These are phyloP conservation scores for Spinellus fusiger DNA, from an alignment of 192 early-diverging fungal species.

Conservation along the genomic window DNA sequence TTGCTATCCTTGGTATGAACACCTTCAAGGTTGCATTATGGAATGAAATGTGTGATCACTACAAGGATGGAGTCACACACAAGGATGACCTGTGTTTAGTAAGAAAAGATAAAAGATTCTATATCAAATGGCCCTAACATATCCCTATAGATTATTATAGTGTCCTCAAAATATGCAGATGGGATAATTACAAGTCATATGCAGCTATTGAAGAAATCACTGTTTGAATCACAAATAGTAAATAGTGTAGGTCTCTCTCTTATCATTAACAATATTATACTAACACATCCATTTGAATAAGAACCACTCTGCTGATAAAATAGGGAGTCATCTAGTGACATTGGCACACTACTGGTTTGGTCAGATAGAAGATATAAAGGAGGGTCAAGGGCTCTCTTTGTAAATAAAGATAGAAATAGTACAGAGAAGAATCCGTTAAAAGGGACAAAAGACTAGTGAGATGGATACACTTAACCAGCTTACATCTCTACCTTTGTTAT, in stretches of 20 bases:
- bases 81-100: neutral
- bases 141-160: neutral
- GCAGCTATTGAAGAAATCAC: neutral
- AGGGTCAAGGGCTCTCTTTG: too few species aligned
- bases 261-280: neutral
- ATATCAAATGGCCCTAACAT: neutral
- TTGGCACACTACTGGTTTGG: slow-evolving; percentile 4
- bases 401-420: too few species aligned
- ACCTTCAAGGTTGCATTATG: neutral
- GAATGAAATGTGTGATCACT: neutral
- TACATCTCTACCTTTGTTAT: too few species aligned
- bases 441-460: too few species aligned
- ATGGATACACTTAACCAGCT: too few species aligned
- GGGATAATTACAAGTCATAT: neutral
- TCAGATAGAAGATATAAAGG: neutral
- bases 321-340: neutral
- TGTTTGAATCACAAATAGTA: neutral
- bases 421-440: too few species aligned
- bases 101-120: neutral
- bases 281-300: neutral
- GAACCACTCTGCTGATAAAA: neutral
- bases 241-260: neutral
- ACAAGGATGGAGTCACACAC: neutral
- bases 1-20: neutral
- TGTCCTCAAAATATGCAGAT: neutral